Evolutionary conservation across 768 basidiomycete genomes (phyloP).

Genomic region (Leucosporidium yakuticum): DNA sequence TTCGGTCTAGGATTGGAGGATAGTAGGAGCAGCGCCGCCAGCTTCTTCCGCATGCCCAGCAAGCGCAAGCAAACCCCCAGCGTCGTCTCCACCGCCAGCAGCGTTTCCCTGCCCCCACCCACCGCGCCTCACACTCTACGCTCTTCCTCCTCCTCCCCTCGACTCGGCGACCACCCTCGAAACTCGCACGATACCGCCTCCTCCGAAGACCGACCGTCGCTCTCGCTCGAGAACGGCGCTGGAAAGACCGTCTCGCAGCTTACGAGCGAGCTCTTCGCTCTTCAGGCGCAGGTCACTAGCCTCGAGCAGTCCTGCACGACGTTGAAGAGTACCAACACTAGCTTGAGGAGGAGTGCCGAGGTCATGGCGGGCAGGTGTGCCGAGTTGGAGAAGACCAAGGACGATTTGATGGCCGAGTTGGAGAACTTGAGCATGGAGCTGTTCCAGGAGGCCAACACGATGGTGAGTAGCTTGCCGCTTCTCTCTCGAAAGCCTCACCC

Average conservation of each 20-base stretch:
- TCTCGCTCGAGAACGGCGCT: not conserved
- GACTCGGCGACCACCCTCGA: conserved; percentile 12
- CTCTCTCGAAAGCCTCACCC: not conserved
- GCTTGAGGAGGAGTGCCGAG: conserved; percentile 20
- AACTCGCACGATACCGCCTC: conserved; percentile 13
- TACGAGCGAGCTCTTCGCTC: conserved; percentile 16
- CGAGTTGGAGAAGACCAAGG: conserved; percentile 31
- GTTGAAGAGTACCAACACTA: conserved; percentile 9
- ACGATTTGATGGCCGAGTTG: conserved; percentile 30
- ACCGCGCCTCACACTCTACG: conserved; percentile 2
- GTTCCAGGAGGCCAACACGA: conserved; percentile 32
- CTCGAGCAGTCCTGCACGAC: conserved; percentile 14
- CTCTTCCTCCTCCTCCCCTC: conserved; percentile 22
- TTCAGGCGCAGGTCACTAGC: conserved; percentile 1
- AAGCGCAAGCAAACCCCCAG: conserved; percentile 11
- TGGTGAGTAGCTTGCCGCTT: conserved; percentile 7
- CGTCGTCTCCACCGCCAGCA: not conserved
- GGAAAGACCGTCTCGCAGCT: not conserved
- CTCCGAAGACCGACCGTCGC: conserved; percentile 2
- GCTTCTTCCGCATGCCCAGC: conserved; percentile 22
- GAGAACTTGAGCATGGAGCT: conserved; percentile 31
- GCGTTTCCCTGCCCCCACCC: not conserved
- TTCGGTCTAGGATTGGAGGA: conserved; percentile 1
- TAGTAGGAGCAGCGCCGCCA: not conserved
- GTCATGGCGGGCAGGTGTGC: conserved; percentile 25